phyloP scores from a whole-genome alignment of 106 monocot genomes.

The Ottelia alismoides region DNA sequence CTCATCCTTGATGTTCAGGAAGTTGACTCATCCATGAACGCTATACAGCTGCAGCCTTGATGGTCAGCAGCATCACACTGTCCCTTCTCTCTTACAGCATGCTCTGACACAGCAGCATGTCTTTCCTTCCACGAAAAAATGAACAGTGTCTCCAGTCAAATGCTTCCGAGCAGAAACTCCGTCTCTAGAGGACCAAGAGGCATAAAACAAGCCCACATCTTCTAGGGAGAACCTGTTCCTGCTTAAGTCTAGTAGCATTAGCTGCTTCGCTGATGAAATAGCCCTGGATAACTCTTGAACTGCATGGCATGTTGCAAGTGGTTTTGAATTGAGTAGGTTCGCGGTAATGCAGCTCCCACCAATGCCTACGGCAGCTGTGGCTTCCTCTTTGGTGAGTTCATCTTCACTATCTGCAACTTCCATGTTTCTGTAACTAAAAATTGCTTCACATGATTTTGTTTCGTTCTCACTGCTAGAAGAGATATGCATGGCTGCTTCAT shows the following conservation, averaged over 20 bases:
- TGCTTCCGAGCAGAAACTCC: constrained; percentile 32
- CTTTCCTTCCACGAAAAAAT: constrained; percentile 58
- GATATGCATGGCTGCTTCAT: neutral
- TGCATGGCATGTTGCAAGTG: constrained; percentile 4
- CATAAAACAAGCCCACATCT: constrained; percentile 20
- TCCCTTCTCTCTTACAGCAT: constrained; percentile 15
- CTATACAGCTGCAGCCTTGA: no score
- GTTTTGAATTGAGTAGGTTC: constrained; percentile 10
- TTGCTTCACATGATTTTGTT: no score
- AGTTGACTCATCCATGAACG: no score
- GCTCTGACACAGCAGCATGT: constrained; percentile 42
- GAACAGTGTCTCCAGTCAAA: constrained; percentile 25
- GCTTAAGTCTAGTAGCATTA: constrained; percentile 48
- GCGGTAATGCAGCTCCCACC: no score
- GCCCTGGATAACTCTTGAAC: constrained; percentile 22
- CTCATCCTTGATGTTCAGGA: no score
- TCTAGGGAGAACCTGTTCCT: constrained; percentile 19
- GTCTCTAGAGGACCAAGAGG: constrained; percentile 28
- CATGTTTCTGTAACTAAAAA: neutral
- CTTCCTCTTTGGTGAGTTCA: constrained; percentile 12
- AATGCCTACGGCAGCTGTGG: constrained; percentile 9
- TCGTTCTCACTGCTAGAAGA: no score
- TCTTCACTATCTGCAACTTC: constrained; percentile 52
- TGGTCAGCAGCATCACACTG: no score
- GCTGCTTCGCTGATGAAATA: constrained; percentile 15